Conservation (phyloP, 495 filamentous ascomycete genomes). For the Xylaria scruposa region DNA sequence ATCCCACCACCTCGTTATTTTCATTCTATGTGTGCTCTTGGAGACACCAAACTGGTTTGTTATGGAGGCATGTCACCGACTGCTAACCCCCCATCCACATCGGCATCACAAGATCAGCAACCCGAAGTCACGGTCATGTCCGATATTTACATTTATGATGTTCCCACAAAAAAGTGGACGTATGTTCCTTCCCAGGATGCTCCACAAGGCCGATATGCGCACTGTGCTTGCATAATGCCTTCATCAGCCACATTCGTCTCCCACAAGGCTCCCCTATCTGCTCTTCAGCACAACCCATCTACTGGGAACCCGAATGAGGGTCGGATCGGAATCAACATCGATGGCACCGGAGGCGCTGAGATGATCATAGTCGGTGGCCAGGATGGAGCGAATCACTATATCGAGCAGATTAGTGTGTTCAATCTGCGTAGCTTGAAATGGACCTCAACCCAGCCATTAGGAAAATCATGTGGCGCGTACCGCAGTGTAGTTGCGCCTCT, state of each 20-base stretch:
- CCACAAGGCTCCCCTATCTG: constrained; percentile 78
- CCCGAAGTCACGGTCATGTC: constrained; percentile 96
- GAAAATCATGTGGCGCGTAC: constrained; percentile 93
- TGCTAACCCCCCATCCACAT: constrained; percentile 51
- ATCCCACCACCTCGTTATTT: constrained; percentile 93
- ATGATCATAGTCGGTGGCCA: constrained; percentile 98
- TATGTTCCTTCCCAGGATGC: constrained; percentile 79
- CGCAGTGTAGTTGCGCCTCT: constrained; percentile 92
- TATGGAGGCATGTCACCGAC: constrained; percentile 98
- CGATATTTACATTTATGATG: constrained; percentile 96
- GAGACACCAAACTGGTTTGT: constrained; percentile 94
- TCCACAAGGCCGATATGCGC: constrained; percentile 93
- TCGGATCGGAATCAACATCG: constrained; percentile 81
- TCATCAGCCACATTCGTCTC: constrained; percentile 87
- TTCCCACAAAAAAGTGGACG: constrained; percentile 83
- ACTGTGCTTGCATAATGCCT: constrained; percentile 91
- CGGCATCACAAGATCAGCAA: constrained; percentile 68
- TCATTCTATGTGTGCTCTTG: constrained; percentile 90
- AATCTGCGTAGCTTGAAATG: constrained; percentile 96
- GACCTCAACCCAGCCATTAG: constrained; percentile 84
- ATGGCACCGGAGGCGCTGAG: constrained; percentile 91
- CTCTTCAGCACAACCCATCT: constrained; percentile 86
- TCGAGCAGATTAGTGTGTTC: constrained; percentile 97
- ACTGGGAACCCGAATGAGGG: constrained; percentile 82
- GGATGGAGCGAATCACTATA: constrained; percentile 97